Evolutionary conservation across 257 asterid species (phyloP).

Genomic region (Leptodermis oblonga): DNA sequence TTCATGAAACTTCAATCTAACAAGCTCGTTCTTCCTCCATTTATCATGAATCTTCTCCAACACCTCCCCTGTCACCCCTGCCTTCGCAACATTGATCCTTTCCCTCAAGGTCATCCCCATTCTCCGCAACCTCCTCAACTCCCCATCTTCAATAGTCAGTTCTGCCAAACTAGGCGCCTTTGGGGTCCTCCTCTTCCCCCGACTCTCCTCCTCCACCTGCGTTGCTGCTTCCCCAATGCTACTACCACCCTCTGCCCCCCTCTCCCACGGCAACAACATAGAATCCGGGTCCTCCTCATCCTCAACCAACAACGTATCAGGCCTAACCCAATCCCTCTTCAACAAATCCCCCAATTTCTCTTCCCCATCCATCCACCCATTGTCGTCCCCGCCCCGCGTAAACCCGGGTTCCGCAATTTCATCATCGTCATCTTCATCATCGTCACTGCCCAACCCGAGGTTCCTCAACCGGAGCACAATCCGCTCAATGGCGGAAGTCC

Average conservation of each 20-base stretch:
- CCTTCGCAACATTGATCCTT: slow-evolving; percentile 82
- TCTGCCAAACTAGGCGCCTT: slow-evolving; percentile 87
- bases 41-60: slow-evolving; percentile 87
- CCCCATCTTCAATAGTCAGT: slow-evolving; percentile 78
- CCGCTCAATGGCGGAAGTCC: slow-evolving; percentile 77
- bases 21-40: slow-evolving; percentile 91
- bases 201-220: slow-evolving; percentile 28
- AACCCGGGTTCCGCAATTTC: slow-evolving; percentile 26
- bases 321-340: slow-evolving; percentile 93
- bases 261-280: slow-evolving; percentile 81
- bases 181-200: slow-evolving; percentile 45
- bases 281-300: slow-evolving; percentile 44
- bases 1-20: slow-evolving; percentile 92
- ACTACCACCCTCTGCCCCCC: slow-evolving; percentile 35
- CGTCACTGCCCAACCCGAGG: slow-evolving; percentile 67
- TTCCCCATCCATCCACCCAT: slow-evolving; percentile 29
- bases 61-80: slow-evolving; percentile 81
- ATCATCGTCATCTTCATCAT: slow-evolving; percentile 35
- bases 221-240: slow-evolving; percentile 28
- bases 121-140: slow-evolving; percentile 86
- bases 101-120: slow-evolving; percentile 88
- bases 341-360: slow-evolving; percentile 92
- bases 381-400: slow-evolving; percentile 9
- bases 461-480: slow-evolving; percentile 86
- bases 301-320: slow-evolving; percentile 64